Conservation (phyloP, 2,329 filamentous ascomycete species). For the Claviceps pazoutovae region DNA sequence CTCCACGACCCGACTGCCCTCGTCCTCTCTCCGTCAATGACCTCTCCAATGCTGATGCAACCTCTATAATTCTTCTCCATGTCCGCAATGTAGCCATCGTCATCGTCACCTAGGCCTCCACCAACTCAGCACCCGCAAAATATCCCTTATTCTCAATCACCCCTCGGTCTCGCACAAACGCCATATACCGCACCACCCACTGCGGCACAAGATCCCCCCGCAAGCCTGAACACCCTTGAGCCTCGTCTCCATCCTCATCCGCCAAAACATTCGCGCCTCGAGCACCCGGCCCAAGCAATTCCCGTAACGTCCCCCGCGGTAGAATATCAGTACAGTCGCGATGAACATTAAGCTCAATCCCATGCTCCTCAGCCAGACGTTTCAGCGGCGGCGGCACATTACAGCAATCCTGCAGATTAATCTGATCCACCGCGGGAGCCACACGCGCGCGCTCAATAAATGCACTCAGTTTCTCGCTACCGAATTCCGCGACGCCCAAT, state of each 20-base stretch:
- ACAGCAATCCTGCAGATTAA: constrained; percentile 92
- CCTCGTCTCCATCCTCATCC: constrained; percentile 30
- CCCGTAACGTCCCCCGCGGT: constrained; percentile 68
- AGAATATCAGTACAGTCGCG: constrained; percentile 89
- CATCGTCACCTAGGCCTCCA: neutral
- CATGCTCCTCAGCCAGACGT: constrained; percentile 65
- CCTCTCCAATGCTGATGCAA: neutral
- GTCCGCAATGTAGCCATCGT: neutral
- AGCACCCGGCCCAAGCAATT: constrained; percentile 61
- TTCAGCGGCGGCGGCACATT: constrained; percentile 83
- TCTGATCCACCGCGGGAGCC: constrained; percentile 77
- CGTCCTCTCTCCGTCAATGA: neutral
- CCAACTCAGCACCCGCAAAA: constrained; percentile 70
- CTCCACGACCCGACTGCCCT: neutral
- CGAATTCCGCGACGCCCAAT: constrained; percentile 84
- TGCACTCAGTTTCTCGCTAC: constrained; percentile 63
- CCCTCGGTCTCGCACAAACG: constrained; percentile 81
- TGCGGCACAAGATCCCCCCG: constrained; percentile 69
- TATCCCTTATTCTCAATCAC: constrained; percentile 98
- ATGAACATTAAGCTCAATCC: constrained; percentile 83
- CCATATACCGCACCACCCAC: constrained; percentile 97
- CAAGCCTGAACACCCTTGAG: constrained; percentile 34
- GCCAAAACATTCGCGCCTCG: constrained; percentile 65
- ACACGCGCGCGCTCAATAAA: constrained; percentile 61
- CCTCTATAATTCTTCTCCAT: neutral